Base-by-base conservation (phyloP, 2,329 filamentous ascomycete genomes). In the Penicillium sp. region DNA sequence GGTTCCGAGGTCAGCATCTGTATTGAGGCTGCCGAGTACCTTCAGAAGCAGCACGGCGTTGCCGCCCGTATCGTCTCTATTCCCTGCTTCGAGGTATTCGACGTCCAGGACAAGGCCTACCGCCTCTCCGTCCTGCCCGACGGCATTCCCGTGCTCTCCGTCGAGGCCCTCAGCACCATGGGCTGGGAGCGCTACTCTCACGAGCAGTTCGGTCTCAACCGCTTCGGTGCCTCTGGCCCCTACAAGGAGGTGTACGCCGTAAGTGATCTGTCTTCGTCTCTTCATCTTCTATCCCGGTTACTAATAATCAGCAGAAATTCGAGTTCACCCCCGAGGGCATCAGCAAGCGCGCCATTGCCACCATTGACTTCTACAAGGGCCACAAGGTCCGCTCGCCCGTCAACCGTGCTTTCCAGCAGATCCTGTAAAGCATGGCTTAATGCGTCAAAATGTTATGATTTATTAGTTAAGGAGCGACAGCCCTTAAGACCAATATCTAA, bases 181-280 rank as follows among this genome's bases (percentile, higher is more conserved):
- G 93, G 93, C 64, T 98, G 93, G 93, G 91, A 97, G 83, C 88
- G 92, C 75, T 98, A 97, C 79, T 88, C 90, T 52, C 92, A 98
- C 78, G 93, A 98, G 84, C 93, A 98, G 80, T 98, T 98, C 68
- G 93, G 93, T 72, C 84, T 98, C 62, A 98, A 98, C 87, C 84
- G 93, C 72, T 98, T 98, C 75, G 93, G 93, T 84, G 92, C 92
- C 62, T 95, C 89, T 49, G 93, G 92, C 67, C 87, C 92, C 61
- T 97, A 97, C 81, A 92, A 92, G 86, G 86, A 97, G 67, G 90
- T 98, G 54, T 98, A 98, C 83, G 87, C 88, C 81, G 88, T 79
- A 79, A 75, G 81, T 74, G 52, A 20, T 37, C 15, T 43, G 27
- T 27, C 20, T 23, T 23, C 27, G 12, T 9, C 3, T 40, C 4